Base-by-base conservation (phyloP, 768 basidiomycete genomes). In the Gloeostereum incarnatum region DNA sequence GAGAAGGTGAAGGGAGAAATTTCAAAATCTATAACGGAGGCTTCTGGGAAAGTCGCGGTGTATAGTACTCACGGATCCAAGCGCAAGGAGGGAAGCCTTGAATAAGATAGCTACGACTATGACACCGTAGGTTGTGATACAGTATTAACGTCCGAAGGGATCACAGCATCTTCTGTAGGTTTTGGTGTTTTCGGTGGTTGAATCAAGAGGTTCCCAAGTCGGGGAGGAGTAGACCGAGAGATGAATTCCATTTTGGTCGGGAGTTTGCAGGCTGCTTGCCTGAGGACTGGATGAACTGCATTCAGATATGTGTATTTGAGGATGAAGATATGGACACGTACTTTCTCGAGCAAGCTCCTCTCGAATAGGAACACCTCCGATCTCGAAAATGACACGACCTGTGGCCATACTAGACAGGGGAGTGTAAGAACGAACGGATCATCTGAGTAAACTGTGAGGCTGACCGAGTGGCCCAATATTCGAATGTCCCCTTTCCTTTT, bases 401-500 rank as follows among this genome's bases (percentile, higher is more conserved):
- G 75, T 81, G 5, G 86, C 80, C 0, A 91, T 89, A 32, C 92
- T 92, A 45, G 16, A 33, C 13, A 5, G 40, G 16, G 38, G 41
- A 38, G 22, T 16, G 20, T 7, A 13, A 19, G 35, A 25, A 16
- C 41, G 13, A 36, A 34, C 22, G 19, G 27, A n/a, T 22, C 26
- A 26, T n/a, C 6, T 35, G 16, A 29, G 18, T n/a, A n/a, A n/a
- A n/a, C n/a, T n/a, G 11, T 11, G 8, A 10, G 9, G 53, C 76
- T 39, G 49, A 90, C 88, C 89, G 77, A 42, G 85, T 88, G 19
- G 93, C 89, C 96, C 96, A 99, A 56, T 72, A 97, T 54, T 98
- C 96, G 50, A 98, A 98, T 0, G 85, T 77, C 32, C 96, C 96
- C 59, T 99, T 99, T 42, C 96, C 96, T 62, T 98, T 98, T 36